A percentile compares a stretch with the other conserved stretches of the same genome.
These are phyloP conservation scores for Chrysosporium keratinophilum DNA, from an alignment of 2,329 filamentous ascomycete genomes.

Conservation along the genomic window DNA sequence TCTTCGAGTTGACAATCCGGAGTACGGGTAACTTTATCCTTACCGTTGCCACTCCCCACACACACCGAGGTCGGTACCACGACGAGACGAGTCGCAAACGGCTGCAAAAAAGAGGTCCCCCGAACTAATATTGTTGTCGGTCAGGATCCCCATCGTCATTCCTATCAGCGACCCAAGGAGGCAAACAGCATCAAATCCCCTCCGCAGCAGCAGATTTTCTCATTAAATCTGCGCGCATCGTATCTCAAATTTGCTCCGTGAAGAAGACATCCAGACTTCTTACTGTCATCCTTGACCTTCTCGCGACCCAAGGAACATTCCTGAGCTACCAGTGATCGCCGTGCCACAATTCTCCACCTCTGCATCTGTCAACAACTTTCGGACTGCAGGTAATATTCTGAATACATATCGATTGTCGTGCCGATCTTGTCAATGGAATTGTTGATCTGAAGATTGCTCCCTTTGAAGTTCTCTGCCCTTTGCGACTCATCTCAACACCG, in stretches of 20 bases:
- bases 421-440: conserved; percentile 12
- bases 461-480: neutral
- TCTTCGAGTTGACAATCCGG: conserved; percentile 7
- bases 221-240: neutral
- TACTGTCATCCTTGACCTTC: neutral
- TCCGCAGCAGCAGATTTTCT: neutral
- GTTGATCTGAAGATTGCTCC: conserved; percentile 5
- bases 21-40: conserved; percentile 11
- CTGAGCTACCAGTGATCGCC: conserved; percentile 14
- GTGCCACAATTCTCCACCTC: conserved; percentile 14
- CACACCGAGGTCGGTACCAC: conserved; percentile 13
- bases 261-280: neutral
- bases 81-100: conserved; percentile 14
- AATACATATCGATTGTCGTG: conserved; percentile 8
- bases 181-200: neutral
- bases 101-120: conserved; percentile 1
- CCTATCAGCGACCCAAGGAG: neutral
- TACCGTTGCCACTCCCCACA: conserved; percentile 15
- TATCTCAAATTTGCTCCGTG: neutral
- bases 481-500: neutral
- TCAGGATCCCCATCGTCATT: neutral
- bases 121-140: neutral
- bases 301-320: conserved; percentile 2
- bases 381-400: conserved; percentile 3
- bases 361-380: conserved; percentile 10